Percentiles rank a stretch among this genome's conserved stretches.
Conservation (phyloP, 441 rosid genomes). For the Eugenia klotzschiana region DNA sequence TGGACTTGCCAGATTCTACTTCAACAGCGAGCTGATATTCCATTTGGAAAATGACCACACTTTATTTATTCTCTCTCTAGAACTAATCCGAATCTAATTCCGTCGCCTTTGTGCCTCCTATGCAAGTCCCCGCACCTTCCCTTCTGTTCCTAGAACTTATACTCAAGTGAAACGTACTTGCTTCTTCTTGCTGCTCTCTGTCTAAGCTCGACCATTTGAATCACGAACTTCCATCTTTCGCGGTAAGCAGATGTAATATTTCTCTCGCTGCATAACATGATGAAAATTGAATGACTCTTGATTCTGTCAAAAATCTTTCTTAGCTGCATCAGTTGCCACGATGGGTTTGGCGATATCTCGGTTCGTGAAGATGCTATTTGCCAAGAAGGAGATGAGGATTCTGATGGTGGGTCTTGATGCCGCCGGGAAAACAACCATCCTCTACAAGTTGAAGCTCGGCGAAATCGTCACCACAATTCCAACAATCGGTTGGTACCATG, state of each 20-base stretch:
- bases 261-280: neutral
- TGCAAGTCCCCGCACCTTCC: neutral
- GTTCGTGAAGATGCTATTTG: conserved; percentile 28
- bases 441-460: conserved; percentile 50
- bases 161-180: neutral
- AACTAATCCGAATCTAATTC: conserved; percentile 23
- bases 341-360: conserved; percentile 43
- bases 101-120: neutral
- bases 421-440: conserved; percentile 57
- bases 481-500: conserved; percentile 23
- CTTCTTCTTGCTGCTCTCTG: neutral
- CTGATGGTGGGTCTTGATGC: conserved; percentile 65
- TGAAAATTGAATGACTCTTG: neutral
- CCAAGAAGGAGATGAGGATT: conserved; percentile 56
- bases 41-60: neutral
- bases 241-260: conserved; percentile 2
- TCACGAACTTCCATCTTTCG: neutral
- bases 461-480: conserved; percentile 53
- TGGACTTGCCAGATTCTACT: neutral
- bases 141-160: neutral
- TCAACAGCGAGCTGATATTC: neutral
- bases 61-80: conserved; percentile 20
- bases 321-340: neutral
- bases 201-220: neutral
- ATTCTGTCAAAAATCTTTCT: neutral